Conservation (phyloP, 352 stramenopile species). For the Pythium aquatile region DNA sequence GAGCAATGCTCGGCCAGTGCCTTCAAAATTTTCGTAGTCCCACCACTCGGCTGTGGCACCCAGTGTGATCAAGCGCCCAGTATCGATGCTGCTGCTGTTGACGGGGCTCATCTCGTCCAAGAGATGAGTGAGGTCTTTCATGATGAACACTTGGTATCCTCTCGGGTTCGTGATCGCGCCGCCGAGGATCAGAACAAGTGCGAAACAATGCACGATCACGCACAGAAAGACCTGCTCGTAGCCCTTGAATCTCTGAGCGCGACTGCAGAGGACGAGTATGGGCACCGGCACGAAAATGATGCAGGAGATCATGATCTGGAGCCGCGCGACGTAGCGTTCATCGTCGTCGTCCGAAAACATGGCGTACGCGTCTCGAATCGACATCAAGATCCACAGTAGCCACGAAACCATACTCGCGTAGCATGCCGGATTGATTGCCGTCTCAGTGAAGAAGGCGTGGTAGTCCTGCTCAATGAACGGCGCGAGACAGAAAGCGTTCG, state of each 20-base stretch:
- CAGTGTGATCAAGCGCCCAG: constrained; percentile 26
- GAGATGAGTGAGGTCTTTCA: constrained; percentile 52
- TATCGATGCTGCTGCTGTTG: constrained; percentile 15
- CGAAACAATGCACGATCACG: constrained; percentile 70
- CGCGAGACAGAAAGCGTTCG: constrained; percentile 63
- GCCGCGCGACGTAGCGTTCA: constrained; percentile 26
- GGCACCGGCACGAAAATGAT: constrained; percentile 64
- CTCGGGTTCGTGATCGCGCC: constrained; percentile 43
- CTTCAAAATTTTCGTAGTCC: constrained; percentile 61
- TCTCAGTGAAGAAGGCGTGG: constrained; percentile 75
- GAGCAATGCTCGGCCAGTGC: constrained; percentile 41
- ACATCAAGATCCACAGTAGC: constrained; percentile 54
- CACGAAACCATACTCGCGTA: constrained; percentile 62
- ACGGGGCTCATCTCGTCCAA: constrained; percentile 35
- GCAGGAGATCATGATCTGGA: constrained; percentile 47
- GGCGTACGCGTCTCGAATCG: constrained; percentile 36
- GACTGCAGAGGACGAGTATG: constrained; percentile 48
- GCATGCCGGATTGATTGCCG: constrained; percentile 55
- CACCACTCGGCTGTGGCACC: constrained; percentile 44
- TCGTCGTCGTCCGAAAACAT: constrained; percentile 41
- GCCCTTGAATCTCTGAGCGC: constrained; percentile 48
- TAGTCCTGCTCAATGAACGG: constrained; percentile 72
- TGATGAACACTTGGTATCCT: constrained; percentile 44
- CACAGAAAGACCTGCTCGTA: constrained; percentile 64
- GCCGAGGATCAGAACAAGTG: constrained; percentile 40